phyloP scores from a whole-genome alignment of 1,139 yeast species.

The Geotrichum restrictum region DNA sequence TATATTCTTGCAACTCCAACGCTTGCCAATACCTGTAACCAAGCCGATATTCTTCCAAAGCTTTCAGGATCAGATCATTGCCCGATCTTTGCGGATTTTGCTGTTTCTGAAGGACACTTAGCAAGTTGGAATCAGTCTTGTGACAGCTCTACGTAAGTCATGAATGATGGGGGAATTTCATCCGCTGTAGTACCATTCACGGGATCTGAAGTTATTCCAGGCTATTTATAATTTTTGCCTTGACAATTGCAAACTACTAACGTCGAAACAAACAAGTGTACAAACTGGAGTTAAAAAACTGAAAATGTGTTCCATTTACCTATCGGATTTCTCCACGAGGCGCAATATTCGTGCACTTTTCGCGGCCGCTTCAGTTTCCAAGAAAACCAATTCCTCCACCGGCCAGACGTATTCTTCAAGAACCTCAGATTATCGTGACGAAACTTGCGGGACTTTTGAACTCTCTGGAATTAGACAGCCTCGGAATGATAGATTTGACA shows the following conservation, averaged over 20 bases:
- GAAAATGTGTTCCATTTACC: constrained; percentile 20
- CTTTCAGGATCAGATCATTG: constrained; percentile 91
- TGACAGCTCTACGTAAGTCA: not conserved
- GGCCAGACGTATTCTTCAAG: too few species aligned
- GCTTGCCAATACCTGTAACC: constrained; percentile 39
- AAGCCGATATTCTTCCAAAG: constrained; percentile 64
- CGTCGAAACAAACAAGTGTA: not conserved
- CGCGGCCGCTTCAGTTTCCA: not conserved
- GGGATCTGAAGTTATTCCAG: not conserved
- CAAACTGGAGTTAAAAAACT: constrained; percentile 18
- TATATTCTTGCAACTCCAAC: constrained; percentile 52
- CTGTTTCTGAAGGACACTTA: not conserved
- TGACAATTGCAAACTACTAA: not conserved
- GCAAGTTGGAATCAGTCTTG: not conserved
- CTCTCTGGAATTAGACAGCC: too few species aligned
- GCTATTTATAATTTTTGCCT: not conserved
- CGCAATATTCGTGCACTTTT: constrained; percentile 13
- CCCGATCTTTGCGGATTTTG: constrained; percentile 74
- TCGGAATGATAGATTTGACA: too few species aligned
- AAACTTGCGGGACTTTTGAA: too few species aligned
- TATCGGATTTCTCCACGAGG: constrained; percentile 23
- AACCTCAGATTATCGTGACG: too few species aligned
- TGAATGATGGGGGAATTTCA: not conserved
- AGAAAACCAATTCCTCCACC: not conserved
- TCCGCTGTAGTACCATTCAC: not conserved